Percentiles rank a stretch among this genome's conserved stretches.
These are phyloP conservation scores for Cyberlindnera samutprakarnensis DNA, from an alignment of 805 yeast species.

Conservation along the genomic window DNA sequence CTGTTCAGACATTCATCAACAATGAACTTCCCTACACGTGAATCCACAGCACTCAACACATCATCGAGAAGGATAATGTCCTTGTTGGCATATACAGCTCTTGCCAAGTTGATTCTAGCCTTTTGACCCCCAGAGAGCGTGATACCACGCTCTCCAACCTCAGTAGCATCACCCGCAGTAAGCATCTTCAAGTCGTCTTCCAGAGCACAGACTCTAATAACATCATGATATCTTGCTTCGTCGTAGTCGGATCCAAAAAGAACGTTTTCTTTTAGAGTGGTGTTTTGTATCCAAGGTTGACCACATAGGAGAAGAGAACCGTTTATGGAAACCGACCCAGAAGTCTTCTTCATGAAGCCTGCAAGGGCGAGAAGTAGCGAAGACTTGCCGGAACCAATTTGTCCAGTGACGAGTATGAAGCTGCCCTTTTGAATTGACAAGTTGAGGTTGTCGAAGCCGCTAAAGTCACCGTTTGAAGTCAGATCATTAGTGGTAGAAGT, in stretches of 20 bases:
- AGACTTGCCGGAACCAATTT: conserved; percentile 73
- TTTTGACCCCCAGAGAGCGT: conserved; percentile 77
- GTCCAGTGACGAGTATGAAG: conserved; percentile 67
- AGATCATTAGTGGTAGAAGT: conserved; percentile 3
- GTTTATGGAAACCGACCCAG: conserved; percentile 43
- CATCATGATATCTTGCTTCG: conserved; percentile 39
- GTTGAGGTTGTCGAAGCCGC: conserved; percentile 11
- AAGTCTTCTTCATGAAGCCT: conserved; percentile 51
- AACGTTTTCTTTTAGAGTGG: conserved; percentile 62
- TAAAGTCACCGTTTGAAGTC: conserved; percentile 10
- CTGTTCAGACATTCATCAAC: conserved; percentile 54
- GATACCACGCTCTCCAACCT: conserved; percentile 72
- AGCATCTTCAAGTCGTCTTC: conserved; percentile 49
- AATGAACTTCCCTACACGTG: conserved; percentile 66
- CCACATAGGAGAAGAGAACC: conserved; percentile 44
- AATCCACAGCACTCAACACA: conserved; percentile 71
- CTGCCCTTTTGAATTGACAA: conserved; percentile 27
- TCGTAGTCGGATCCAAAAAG: conserved; percentile 48
- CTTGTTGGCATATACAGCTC: conserved; percentile 58
- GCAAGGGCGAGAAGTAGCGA: conserved; percentile 59
- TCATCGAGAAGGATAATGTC: conserved; percentile 63
- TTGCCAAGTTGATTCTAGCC: conserved; percentile 62
- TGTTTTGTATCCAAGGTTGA: conserved; percentile 71
- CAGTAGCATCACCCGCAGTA: conserved; percentile 62
- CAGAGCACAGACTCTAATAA: conserved; percentile 54